A percentile compares a stretch with the other conserved stretches of the same genome.
Conservation (phyloP, 2,329 filamentous ascomycete genomes). For the Elsinoe arachidis region DNA sequence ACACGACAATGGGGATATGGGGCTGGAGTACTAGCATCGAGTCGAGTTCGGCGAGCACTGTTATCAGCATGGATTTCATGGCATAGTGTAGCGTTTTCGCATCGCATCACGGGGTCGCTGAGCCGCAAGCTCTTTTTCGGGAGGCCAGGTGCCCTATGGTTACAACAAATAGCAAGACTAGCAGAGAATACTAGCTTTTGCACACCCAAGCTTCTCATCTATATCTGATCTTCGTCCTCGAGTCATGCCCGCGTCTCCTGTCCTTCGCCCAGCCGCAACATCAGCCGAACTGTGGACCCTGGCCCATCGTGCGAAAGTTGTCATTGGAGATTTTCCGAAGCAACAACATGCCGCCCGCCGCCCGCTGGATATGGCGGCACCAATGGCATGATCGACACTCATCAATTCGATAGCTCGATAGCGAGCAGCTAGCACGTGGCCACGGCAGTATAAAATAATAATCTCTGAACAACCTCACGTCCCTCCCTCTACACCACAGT, state of each 20-base stretch:
- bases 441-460: background rate
- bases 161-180: background rate
- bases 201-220: background rate
- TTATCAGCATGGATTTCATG: constrained; percentile 12
- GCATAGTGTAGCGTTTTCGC: constrained; percentile 12
- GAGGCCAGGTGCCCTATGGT: background rate
- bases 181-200: background rate
- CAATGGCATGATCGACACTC: constrained; percentile 5
- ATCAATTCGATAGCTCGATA: background rate
- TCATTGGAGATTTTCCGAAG: constrained; percentile 3
- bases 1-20: constrained; percentile 19
- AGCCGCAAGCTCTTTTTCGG: background rate
- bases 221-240: background rate
- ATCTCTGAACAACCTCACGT: background rate
- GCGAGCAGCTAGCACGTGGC: background rate
- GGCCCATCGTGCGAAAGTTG: too few species aligned
- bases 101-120: constrained; percentile 13
- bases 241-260: background rate
- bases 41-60: constrained; percentile 10
- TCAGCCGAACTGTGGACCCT: constrained; percentile 5
- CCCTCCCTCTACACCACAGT: background rate
- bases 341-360: background rate
- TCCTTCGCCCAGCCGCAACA: constrained; percentile 7
- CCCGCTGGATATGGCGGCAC: background rate
- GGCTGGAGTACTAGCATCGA: background rate